Percentiles rank a stretch among this genome's conserved stretches.
These are phyloP conservation scores for Blumeria graminis DNA, from an alignment of 2,329 filamentous ascomycete genomes.

Conservation along the genomic window DNA sequence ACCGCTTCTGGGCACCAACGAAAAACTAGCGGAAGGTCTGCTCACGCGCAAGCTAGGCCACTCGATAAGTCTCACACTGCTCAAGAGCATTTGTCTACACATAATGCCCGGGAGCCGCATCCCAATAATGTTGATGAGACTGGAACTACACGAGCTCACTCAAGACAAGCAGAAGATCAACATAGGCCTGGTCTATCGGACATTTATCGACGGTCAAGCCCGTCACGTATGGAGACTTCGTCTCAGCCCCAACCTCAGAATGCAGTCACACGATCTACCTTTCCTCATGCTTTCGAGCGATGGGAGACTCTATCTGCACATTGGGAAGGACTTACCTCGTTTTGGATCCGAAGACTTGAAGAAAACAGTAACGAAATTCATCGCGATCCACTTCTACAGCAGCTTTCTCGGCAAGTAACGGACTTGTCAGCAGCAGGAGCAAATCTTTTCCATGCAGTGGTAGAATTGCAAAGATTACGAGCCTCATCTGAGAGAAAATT, in stretches of 20 bases:
- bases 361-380: constrained; percentile 68
- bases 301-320: constrained; percentile 95
- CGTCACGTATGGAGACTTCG: neutral
- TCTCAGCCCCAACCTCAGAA: neutral
- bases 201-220: neutral
- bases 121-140: constrained; percentile 11
- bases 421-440: constrained; percentile 93
- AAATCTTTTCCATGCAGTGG: constrained; percentile 91
- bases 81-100: constrained; percentile 3
- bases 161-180: constrained; percentile 6
- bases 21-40: constrained; percentile 7
- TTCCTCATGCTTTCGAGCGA: constrained; percentile 89
- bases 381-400: constrained; percentile 59
- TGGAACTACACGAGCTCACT: constrained; percentile 9
- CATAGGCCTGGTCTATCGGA: constrained; percentile 5
- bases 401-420: constrained; percentile 80
- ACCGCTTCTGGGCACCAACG: constrained; percentile 22
- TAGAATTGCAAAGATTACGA: constrained; percentile 78
- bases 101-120: constrained; percentile 8
- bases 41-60: constrained; percentile 2
- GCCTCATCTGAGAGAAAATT: constrained; percentile 95
- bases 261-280: constrained; percentile 33
- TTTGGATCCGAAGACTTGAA: constrained; percentile 86
- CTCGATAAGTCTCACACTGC: constrained; percentile 7
- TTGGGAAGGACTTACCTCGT: constrained; percentile 92